Evolutionary conservation across 2,329 filamentous ascomycete species (phyloP).

Genomic region (Blastomyces gilchristii): DNA sequence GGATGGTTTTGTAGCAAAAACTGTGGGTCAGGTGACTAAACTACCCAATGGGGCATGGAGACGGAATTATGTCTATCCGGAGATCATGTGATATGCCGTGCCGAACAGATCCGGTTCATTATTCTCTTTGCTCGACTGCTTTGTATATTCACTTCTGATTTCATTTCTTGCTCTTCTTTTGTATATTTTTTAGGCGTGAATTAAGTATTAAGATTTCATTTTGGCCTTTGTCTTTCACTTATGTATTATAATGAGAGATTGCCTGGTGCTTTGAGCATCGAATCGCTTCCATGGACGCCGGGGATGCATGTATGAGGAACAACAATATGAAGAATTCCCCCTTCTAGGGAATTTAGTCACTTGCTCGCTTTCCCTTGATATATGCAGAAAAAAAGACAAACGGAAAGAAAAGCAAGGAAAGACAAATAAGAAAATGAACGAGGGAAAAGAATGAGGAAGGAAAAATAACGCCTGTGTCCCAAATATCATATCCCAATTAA

Average conservation of each 20-base stretch:
- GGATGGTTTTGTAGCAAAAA: conserved; percentile 21
- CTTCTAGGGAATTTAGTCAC: conserved; percentile 4
- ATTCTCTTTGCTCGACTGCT: no score
- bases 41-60: rapidly evolving
- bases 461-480: background rate
- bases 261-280: background rate
- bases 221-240: background rate
- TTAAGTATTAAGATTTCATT: background rate
- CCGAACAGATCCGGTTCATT: background rate
- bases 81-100: background rate
- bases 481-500: background rate
- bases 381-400: background rate
- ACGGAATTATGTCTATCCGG: conserved; percentile 19
- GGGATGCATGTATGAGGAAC: background rate
- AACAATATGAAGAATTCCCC: background rate
- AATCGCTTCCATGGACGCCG: background rate
- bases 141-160: background rate
- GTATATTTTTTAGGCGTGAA: background rate
- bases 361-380: background rate
- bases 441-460: background rate
- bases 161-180: background rate
- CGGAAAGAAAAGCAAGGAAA: background rate
- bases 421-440: background rate
- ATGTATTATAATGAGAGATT: background rate
- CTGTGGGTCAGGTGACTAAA: conserved; percentile 23